phyloP scores from a whole-genome alignment of 257 asterid genomes.

The Fraxinus cuspidata region DNA sequence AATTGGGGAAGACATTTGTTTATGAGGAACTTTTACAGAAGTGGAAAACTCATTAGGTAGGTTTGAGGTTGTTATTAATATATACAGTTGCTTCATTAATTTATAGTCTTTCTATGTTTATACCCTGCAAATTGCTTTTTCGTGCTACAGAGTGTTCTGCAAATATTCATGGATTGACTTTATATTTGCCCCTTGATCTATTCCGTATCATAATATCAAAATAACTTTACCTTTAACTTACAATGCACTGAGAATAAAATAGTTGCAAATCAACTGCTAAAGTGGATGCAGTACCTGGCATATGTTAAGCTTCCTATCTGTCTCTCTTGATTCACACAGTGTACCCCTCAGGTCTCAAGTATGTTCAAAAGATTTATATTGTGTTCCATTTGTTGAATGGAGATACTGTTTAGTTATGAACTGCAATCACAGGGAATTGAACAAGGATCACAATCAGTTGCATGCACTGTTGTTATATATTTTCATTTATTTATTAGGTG shows the following conservation, averaged over 20 bases:
- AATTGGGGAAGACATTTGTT: constrained; percentile 42
- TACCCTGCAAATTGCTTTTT: not conserved
- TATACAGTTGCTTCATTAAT: not conserved
- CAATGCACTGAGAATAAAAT: not conserved
- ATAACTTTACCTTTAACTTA: not conserved
- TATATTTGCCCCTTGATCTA: not conserved
- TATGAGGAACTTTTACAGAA: constrained; percentile 65
- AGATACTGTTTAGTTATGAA: not conserved
- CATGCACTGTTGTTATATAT: not conserved
- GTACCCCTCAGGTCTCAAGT: not conserved
- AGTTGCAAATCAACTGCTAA: constrained; percentile 11
- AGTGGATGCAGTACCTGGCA: not conserved
- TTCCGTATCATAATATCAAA: not conserved
- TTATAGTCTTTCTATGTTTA: constrained; percentile 8
- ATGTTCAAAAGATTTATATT: not conserved
- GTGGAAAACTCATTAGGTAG: constrained; percentile 49
- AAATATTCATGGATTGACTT: not conserved
- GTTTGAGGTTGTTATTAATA: constrained; percentile 5
- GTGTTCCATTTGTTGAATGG: constrained; percentile 4
- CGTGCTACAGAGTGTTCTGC: not conserved
- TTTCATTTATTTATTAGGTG: not conserved
- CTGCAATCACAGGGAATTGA: not conserved
- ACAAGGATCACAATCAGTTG: not conserved
- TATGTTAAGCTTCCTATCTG: not conserved
- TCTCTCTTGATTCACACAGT: not conserved